Base-by-base conservation (phyloP, 305 asterid species). In the Solanum hybrid region DNA sequence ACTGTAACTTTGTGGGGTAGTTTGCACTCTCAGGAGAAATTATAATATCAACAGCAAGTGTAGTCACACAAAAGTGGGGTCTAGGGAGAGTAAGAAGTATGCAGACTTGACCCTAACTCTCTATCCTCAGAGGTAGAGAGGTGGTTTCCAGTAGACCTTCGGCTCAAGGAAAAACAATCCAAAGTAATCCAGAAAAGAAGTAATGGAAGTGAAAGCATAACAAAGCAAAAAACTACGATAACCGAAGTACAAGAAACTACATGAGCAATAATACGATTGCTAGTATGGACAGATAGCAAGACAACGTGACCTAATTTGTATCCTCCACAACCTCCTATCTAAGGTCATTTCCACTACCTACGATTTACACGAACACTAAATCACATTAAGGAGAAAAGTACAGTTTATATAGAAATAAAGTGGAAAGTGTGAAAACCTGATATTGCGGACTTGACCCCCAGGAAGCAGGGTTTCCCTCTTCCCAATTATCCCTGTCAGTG, bases 401-500 rank as follows among this genome's bases (percentile, higher is more conserved):
- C 33, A n/a, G 61, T 24, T 46, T 37, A 46, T 29, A 71, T 4
- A 8, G 46, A 83, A 73, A 74, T 46, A 64, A 33, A 16, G 71
- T 40, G 87, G 74, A 67, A 90, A 84, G 34, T 14, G 28, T 20
- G 88, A 57, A 64, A 42, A 95, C 99, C 98, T 95, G 99, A 93
- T 97, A 97, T 89, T 96, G 99, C 20, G 99, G 99, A 92, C 98
- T 97, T 87, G 94, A 93, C 79, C 98, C 98, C 99, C 99, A 97
- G 22, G 99, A 96, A 92, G 92, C 99, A 90, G 99, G 99, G 91
- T 97, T 97, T 86, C 94, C 99, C 51, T 97, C 99, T 92, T 97
- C 99, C 99, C 99, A 97, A 89, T 92, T 94, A 42, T 97, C 99
- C 97, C 99, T 96, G 94, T 33, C 61, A 91, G 29, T 87, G 87